Evolutionary conservation across 495 filamentous ascomycete genomes (phyloP), one percentile per base, ranked within the genome.

Genomic region (Penicillium cinerascens): DNA sequence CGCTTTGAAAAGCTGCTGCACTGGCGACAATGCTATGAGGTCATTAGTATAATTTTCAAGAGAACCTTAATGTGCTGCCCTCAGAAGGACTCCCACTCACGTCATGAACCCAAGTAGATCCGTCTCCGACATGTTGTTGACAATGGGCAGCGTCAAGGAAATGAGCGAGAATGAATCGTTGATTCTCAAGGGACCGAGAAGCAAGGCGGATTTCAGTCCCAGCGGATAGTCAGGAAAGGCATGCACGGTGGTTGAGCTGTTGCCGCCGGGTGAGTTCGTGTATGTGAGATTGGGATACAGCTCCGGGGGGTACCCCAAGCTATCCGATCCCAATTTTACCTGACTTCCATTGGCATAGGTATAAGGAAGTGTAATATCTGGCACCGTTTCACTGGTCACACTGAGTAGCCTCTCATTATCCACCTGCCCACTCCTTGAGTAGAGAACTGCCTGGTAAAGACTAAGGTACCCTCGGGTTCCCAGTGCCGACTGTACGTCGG

Each of bases 261-360:
- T 69, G 49, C 51, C 60, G 47, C 58, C 52, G 33, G 71, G 52
- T 48, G 71, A 47, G 40, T 67, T 37, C 5, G 58, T 71, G 54
- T 86, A 88, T 0, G 83, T 88, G 33, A 92, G 70, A 52, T 90
- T 89, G 0, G 89, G 89, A 65, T 87, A 93, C 2, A 93, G 72
- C 16, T 63, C 56, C 1, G 82, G 73, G 21, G 88, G 87, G 52
- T 82, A 92, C 27, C 88, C 89, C 8, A 76, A 64, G 1, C 65
- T 68, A 8, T 61, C 60, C 45, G 87, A 79, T 21, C 87, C 85
- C 23, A 95, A 72, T 41, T 70, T 64, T 13, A 83, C 76, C 0
- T 64, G 38, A 10, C 68, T 72, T 11, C 87, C 88, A 60, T 91
- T 76, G 7, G 77, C 49, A 44, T 73, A 68, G 13, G 41, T 60